These are phyloP conservation scores for Combretum micranthum DNA, from an alignment of 345 rosid genomes.

Conservation along the genomic window DNA sequence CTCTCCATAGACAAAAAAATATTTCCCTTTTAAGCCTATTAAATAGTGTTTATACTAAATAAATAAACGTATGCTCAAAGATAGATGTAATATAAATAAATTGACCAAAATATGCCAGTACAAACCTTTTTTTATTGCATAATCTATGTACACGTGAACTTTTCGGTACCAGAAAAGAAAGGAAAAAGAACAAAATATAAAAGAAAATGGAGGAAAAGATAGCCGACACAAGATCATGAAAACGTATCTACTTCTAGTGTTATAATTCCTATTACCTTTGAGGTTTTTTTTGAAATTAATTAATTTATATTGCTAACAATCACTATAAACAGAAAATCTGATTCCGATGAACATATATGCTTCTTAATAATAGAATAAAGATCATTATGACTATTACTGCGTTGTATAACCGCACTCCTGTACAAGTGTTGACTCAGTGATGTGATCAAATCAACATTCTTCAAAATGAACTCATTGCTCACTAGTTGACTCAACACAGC, in stretches of 20 bases:
- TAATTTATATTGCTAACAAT: conserved; percentile 29
- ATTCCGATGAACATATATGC: conserved; percentile 40
- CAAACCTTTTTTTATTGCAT: neutral
- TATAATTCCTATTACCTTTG: neutral
- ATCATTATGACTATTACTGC: conserved; percentile 12
- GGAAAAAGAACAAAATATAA: neutral
- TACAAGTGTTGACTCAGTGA: conserved; percentile 44
- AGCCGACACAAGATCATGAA: neutral
- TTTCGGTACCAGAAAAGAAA: neutral
- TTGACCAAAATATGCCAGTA: neutral
- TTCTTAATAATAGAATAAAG: neutral
- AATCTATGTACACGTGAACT: neutral
- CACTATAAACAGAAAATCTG: conserved; percentile 56
- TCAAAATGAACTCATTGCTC: conserved; percentile 33
- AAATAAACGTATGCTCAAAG: too few species aligned
- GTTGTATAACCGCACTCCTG: conserved; percentile 25
- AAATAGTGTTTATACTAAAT: too few species aligned
- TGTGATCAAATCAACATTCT: conserved; percentile 35
- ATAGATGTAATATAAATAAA: too few species aligned
- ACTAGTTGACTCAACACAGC: conserved; percentile 63
- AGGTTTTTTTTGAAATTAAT: neutral
- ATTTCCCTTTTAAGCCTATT: too few species aligned
- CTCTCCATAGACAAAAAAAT: too few species aligned
- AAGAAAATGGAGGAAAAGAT: neutral
- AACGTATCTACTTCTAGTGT: neutral